Base-by-base conservation (phyloP, 2,329 filamentous ascomycete genomes). In the Epichloe festucae region DNA sequence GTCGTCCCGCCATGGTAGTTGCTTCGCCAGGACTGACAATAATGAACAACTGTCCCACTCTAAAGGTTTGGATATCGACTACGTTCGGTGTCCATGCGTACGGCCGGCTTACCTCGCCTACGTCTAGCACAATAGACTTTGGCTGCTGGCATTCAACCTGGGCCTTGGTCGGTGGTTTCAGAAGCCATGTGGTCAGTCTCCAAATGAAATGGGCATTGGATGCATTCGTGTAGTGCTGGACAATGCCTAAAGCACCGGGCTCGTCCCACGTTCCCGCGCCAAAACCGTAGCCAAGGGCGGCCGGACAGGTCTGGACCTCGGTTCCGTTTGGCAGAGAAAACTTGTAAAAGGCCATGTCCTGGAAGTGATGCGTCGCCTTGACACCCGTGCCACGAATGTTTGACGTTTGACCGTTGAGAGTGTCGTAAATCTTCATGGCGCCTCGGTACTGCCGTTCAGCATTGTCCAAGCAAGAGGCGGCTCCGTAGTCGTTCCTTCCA, bases 1-100 rank as follows among this genome's bases (percentile, higher is more conserved):
- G 80, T 11, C 90, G 80, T 1, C 90, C 90, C 1, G 87, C 78
- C 90, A 95, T 96, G 8, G 90, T 95, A 0, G 87, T 93, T 1
- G 87, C 88, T 68, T 96, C 90, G 45, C 88, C 87, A 0, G 89
- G 85, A 31, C 84, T 85, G n/a, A 95, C 77, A 57, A 95, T 83
- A 56, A 95, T 86, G 54, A 94, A 73, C 47, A 95, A 70, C 60
- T 94, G 87, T 3, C 90, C 90, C 2, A 91, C 83, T 21, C 90
- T 84, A 14, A 95, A 72, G 17, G 87, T 70, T 65, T 95, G 90
- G 27, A 95, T 77, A 63, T 96, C 88, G 51, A 95, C 84, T 56
- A 95, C 86, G 60, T 95, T 95, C 4, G 90, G 87, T 0, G 82
- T 79, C 90, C 90, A 96, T 3, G 79, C 73, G 63, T 96, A 96